Conservation (phyloP, 2,329 filamentous ascomycete genomes). For the Tympanopsis confertula region DNA sequence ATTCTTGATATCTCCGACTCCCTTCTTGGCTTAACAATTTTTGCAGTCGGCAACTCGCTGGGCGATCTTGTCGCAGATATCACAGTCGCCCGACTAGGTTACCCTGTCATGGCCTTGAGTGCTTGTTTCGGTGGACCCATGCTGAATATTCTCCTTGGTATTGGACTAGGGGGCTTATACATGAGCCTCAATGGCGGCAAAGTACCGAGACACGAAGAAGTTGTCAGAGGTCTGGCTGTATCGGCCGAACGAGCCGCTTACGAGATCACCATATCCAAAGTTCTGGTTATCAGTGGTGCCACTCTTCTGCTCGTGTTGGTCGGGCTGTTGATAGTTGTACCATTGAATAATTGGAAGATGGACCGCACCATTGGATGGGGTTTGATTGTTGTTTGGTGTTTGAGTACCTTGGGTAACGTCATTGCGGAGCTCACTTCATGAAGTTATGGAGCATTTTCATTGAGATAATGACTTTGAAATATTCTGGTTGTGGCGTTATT, state of each 20-base stretch:
- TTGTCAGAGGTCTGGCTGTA: slow-evolving; percentile 54
- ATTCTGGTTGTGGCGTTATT: too few relatives aligned
- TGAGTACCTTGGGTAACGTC: slow-evolving; percentile 74
- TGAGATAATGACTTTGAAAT: too few relatives aligned
- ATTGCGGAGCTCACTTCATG: slow-evolving; percentile 56
- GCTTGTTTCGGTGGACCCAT: slow-evolving; percentile 98
- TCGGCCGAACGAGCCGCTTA: slow-evolving; percentile 45
- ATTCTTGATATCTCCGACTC: slow-evolving; percentile 90
- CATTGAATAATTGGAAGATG: slow-evolving; percentile 77
- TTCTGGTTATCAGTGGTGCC: slow-evolving; percentile 73
- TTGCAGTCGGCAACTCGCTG: slow-evolving; percentile 89
- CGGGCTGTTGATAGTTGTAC: slow-evolving; percentile 68
- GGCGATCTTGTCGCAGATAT: slow-evolving; percentile 91
- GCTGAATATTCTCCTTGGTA: slow-evolving; percentile 90
- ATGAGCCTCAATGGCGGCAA: slow-evolving; percentile 65
- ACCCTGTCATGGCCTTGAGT: slow-evolving; percentile 83
- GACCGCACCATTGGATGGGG: slow-evolving; percentile 71
- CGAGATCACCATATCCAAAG: slow-evolving; percentile 71
- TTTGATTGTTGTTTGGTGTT: slow-evolving; percentile 67
- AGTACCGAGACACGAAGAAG: slow-evolving; percentile 54
- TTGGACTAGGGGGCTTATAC: slow-evolving; percentile 81
- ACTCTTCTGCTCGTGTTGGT: slow-evolving; percentile 72
- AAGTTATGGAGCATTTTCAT: too few relatives aligned
- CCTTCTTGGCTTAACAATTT: slow-evolving; percentile 86
- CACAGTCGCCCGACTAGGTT: slow-evolving; percentile 83